Conservation (phyloP, 2,329 filamentous ascomycete genomes). For the Claviceps quebecensis region DNA sequence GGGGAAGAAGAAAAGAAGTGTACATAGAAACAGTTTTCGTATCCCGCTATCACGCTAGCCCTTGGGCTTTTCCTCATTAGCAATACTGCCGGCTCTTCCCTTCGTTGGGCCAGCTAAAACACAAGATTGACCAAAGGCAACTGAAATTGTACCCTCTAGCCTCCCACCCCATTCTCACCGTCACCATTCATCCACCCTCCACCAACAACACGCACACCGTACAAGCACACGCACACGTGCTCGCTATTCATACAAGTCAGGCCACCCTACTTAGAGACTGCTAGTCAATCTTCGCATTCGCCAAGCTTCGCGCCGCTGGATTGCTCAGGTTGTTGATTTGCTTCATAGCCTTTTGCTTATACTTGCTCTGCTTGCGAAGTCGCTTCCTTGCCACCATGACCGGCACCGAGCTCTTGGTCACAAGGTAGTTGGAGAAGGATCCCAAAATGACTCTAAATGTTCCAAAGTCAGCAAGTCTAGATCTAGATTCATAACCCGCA, state of each 20-base stretch:
- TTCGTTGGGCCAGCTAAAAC: not conserved
- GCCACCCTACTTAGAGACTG: not conserved
- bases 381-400: conserved; percentile 96
- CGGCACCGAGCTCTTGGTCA: conserved; percentile 90
- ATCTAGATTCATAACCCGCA: no score
- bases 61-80: not conserved
- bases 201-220: not conserved
- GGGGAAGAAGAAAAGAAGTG: not conserved
- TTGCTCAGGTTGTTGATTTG: conserved; percentile 73
- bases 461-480: conserved; percentile 15
- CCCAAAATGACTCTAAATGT: conserved; percentile 67
- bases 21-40: not conserved
- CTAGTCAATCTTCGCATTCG: conserved; percentile 62
- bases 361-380: conserved; percentile 73
- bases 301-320: conserved; percentile 50
- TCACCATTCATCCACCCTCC: not conserved
- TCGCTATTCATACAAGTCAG: not conserved
- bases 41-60: not conserved
- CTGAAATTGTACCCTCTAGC: not conserved
- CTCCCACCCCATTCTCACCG: not conserved
- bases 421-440: conserved; percentile 93
- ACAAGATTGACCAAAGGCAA: not conserved
- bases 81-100: not conserved
- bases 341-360: conserved; percentile 51
- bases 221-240: not conserved